These are phyloP conservation scores for Hypoxylon sp. DNA, from an alignment of 2,329 filamentous ascomycete species.

Conservation along the genomic window DNA sequence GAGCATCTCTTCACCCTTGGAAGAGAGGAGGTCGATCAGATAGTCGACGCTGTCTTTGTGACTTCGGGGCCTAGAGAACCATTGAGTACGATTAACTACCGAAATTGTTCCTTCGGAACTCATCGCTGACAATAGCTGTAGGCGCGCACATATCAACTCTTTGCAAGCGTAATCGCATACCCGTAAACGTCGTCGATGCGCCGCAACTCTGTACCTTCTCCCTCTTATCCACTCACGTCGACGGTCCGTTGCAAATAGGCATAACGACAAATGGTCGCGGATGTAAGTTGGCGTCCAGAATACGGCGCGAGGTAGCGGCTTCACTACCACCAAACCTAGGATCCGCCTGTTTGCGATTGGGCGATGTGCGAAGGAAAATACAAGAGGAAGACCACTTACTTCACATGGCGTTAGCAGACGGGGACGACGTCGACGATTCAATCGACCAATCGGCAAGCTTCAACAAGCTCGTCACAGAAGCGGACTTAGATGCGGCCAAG, in stretches of 20 bases:
- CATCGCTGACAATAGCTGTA: slow-evolving; percentile 52
- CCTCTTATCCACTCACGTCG: slow-evolving; percentile 87
- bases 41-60: slow-evolving; percentile 95
- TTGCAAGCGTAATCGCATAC: slow-evolving; percentile 86
- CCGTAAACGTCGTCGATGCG: slow-evolving; percentile 92
- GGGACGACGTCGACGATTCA: slow-evolving; percentile 69
- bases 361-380: slow-evolving; percentile 78
- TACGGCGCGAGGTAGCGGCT: slow-evolving; percentile 88
- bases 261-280: slow-evolving; percentile 96
- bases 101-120: background rate
- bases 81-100: slow-evolving; percentile 53
- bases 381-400: slow-evolving; percentile 78
- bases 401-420: slow-evolving; percentile 55
- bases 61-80: slow-evolving; percentile 70
- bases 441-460: slow-evolving; percentile 84
- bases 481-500: slow-evolving; percentile 80
- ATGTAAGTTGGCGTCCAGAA: slow-evolving; percentile 91
- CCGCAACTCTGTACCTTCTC: slow-evolving; percentile 91
- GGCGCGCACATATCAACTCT: slow-evolving; percentile 78
- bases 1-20: slow-evolving; percentile 81
- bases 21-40: slow-evolving; percentile 79
- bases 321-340: slow-evolving; percentile 83
- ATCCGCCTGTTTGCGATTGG: slow-evolving; percentile 81
- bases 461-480: slow-evolving; percentile 83
- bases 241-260: slow-evolving; percentile 93